Percentiles rank a stretch among this genome's conserved stretches.
phyloP scores from a whole-genome alignment of 306 rosid genomes.

The Bauhinia variegata region DNA sequence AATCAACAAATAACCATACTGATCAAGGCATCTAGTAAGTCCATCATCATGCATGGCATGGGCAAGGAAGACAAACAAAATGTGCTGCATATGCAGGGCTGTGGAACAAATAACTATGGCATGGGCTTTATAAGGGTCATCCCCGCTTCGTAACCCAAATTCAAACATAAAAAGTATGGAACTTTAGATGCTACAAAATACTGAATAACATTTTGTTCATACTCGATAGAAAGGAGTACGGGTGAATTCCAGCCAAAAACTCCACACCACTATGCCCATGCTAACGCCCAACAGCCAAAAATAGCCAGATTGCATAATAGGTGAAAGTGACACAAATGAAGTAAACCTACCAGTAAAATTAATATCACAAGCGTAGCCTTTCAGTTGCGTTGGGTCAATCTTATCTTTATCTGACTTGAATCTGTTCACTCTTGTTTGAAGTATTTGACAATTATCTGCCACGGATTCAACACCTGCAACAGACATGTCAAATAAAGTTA shows the following conservation, averaged over 20 bases:
- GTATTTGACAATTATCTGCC: slow-evolving; percentile 87
- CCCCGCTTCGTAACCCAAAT: too few relatives aligned
- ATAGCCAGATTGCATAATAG: too few relatives aligned
- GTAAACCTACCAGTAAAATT: slow-evolving; percentile 66
- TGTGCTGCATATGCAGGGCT: background rate
- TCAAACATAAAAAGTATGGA: too few relatives aligned
- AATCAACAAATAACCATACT: too few relatives aligned
- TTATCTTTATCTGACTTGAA: slow-evolving; percentile 71
- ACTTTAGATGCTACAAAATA: background rate
- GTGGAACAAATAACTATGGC: too few relatives aligned
- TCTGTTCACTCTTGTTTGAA: slow-evolving; percentile 90
- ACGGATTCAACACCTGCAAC: slow-evolving; percentile 83
- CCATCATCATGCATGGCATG: background rate
- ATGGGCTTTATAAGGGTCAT: too few relatives aligned
- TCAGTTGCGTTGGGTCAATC: slow-evolving; percentile 62
- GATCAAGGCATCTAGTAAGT: background rate
- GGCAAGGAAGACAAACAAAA: slow-evolving; percentile 9
- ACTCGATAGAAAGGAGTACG: background rate
- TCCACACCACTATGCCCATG: too few relatives aligned
- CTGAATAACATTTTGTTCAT: background rate
- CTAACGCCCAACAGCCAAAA: too few relatives aligned
- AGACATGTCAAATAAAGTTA: slow-evolving; percentile 6
- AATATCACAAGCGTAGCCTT: slow-evolving; percentile 61
- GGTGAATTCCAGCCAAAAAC: too few relatives aligned
- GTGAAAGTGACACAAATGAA: slow-evolving; percentile 10